phyloP scores from a whole-genome alignment of 2,329 filamentous ascomycete genomes.

The Rhinocladiella similis region DNA sequence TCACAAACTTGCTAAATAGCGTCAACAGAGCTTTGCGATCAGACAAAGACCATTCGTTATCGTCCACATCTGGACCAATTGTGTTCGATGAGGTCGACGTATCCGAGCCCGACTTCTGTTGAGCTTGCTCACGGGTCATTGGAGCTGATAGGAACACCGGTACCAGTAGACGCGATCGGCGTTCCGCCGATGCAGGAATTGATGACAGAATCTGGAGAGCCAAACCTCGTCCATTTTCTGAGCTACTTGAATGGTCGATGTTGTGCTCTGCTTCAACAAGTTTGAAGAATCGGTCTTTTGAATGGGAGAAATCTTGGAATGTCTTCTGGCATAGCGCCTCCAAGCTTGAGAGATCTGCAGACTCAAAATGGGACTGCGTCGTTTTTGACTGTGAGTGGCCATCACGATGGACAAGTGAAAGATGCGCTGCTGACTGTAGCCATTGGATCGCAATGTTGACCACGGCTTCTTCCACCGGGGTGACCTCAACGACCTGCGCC shows the following conservation, averaged over 20 bases:
- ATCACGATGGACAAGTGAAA: not conserved
- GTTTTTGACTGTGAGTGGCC: not conserved
- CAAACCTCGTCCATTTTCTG: slow-evolving; percentile 65
- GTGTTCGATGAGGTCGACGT: slow-evolving; percentile 26
- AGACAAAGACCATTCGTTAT: slow-evolving; percentile 45
- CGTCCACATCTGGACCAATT: slow-evolving; percentile 28
- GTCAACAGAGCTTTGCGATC: slow-evolving; percentile 82
- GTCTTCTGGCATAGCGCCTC: slow-evolving; percentile 53
- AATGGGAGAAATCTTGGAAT: slow-evolving; percentile 54
- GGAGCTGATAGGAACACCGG: slow-evolving; percentile 79
- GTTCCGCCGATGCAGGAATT: slow-evolving; percentile 78
- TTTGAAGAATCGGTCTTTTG: slow-evolving; percentile 60
- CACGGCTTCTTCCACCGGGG: slow-evolving; percentile 71
- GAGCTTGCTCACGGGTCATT: slow-evolving; percentile 30
- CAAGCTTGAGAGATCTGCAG: slow-evolving; percentile 69
- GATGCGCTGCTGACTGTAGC: slow-evolving; percentile 50
- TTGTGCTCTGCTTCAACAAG: slow-evolving; percentile 56
- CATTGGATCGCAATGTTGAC: slow-evolving; percentile 74
- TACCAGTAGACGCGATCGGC: slow-evolving; percentile 77
- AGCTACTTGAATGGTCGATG: slow-evolving; percentile 9
- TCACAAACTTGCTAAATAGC: slow-evolving; percentile 81
- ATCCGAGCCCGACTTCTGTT: slow-evolving; percentile 13
- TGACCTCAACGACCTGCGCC: slow-evolving; percentile 70
- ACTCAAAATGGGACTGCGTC: slow-evolving; percentile 69
- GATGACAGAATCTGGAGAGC: slow-evolving; percentile 76